Evolutionary conservation across 2,329 filamentous ascomycete genomes (phyloP).

Genomic region (Spiromastix sp.): DNA sequence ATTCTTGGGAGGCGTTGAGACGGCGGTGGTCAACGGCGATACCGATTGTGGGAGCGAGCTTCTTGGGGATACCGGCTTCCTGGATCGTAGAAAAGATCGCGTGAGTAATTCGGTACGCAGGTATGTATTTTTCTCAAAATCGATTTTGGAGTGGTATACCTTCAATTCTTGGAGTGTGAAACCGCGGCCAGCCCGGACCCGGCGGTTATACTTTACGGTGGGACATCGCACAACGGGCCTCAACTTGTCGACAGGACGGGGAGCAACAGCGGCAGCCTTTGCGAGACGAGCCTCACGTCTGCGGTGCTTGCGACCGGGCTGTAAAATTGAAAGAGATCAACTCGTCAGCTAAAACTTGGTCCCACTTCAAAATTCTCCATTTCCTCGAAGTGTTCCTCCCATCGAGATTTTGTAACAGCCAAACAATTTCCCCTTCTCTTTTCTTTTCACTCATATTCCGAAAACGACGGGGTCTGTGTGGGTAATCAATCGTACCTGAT

Average conservation of each 20-base stretch:
- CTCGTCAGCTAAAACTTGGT: conserved; percentile 4
- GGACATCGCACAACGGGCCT: conserved; percentile 95
- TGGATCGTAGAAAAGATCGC: conserved; percentile 29
- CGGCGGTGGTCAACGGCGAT: conserved; percentile 95
- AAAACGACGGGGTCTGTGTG: too few relatives aligned
- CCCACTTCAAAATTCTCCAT: background rate
- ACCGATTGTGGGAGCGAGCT: conserved; percentile 89
- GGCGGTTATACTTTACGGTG: conserved; percentile 98
- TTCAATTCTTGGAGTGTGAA: conserved; percentile 98
- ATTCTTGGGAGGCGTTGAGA: conserved; percentile 94
- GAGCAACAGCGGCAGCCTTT: conserved; percentile 92
- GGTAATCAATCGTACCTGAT: conserved; percentile 89
- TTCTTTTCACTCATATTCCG: too few relatives aligned
- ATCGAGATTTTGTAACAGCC: too few relatives aligned
- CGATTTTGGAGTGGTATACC: conserved; percentile 48
- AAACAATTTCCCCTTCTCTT: too few relatives aligned
- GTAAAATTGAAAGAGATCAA: conserved; percentile 15
- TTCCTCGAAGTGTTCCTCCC: background rate
- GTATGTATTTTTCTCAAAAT: background rate
- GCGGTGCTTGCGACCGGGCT: conserved; percentile 94
- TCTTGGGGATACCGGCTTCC: conserved; percentile 93
- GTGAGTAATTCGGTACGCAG: conserved; percentile 4
- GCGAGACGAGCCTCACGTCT: conserved; percentile 82
- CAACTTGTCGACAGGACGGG: conserved; percentile 93
- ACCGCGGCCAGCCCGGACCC: conserved; percentile 89